Evolutionary conservation across 2,329 filamentous ascomycete genomes (phyloP).

Genomic region (Biscogniauxia mediterranea): DNA sequence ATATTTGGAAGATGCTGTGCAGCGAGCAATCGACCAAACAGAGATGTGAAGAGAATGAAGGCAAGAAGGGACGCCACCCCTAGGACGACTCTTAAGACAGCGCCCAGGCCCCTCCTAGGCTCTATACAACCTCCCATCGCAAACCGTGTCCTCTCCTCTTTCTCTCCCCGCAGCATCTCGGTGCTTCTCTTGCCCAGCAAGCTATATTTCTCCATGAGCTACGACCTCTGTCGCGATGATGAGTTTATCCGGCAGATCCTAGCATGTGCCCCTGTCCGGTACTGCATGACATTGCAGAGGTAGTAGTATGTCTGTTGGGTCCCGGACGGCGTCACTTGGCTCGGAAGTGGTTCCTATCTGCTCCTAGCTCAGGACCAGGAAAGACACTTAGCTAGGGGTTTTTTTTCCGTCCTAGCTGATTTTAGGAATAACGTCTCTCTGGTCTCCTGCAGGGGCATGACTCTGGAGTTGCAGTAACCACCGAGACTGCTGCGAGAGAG

Average conservation of each 20-base stretch:
- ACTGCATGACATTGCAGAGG: conserved; percentile 22
- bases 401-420: conserved; percentile 11
- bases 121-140: conserved; percentile 15
- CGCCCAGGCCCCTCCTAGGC: conserved; percentile 11
- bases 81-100: conserved; percentile 18
- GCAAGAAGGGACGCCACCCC: conserved; percentile 16
- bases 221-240: conserved; percentile 13
- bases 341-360: conserved; percentile 8
- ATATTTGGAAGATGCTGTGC: conserved; percentile 21
- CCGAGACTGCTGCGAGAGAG: conserved; percentile 2
- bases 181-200: conserved; percentile 11
- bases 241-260: conserved; percentile 23
- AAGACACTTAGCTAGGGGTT: conserved; percentile 4
- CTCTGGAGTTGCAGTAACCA: conserved; percentile 4
- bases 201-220: conserved; percentile 6
- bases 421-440: conserved; percentile 12
- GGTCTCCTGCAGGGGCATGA: not conserved
- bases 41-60: conserved; percentile 18
- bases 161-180: conserved; percentile 7
- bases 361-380: not conserved
- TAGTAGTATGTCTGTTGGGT: conserved; percentile 4
- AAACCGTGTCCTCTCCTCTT: conserved; percentile 7
- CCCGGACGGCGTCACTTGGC: conserved; percentile 7
- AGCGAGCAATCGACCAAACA: conserved; percentile 15
- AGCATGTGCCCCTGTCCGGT: conserved; percentile 15